These are phyloP conservation scores for Daldinia decipiens DNA, from an alignment of 495 filamentous ascomycete species.

Conservation along the genomic window DNA sequence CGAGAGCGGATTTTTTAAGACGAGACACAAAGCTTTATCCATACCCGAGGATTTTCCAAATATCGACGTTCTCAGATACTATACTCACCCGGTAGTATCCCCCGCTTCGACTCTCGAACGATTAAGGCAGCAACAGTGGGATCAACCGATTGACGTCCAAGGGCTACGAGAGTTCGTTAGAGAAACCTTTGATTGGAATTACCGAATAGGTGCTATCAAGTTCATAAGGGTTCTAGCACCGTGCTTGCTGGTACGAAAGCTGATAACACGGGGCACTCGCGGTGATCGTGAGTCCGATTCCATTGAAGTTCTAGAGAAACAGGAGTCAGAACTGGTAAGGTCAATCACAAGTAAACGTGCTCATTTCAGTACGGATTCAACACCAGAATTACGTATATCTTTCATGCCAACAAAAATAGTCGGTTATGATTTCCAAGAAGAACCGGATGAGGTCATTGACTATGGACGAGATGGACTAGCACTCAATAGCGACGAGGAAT, in stretches of 20 bases:
- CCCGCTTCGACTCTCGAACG: slow-evolving; percentile 64
- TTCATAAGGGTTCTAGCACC: slow-evolving; percentile 85
- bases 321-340: slow-evolving; percentile 63
- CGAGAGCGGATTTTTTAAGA: slow-evolving; percentile 81
- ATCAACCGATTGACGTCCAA: slow-evolving; percentile 69
- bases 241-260: slow-evolving; percentile 72
- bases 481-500: slow-evolving; percentile 64
- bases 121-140: slow-evolving; percentile 69
- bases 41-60: slow-evolving; percentile 88
- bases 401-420: slow-evolving; percentile 82
- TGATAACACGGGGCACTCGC: slow-evolving; percentile 57
- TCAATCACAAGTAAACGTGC: slow-evolving; percentile 71
- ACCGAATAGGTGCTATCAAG: slow-evolving; percentile 80
- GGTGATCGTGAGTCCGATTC: slow-evolving; percentile 44
- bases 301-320: slow-evolving; percentile 53
- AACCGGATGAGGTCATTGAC: slow-evolving; percentile 68
- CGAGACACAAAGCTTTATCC: slow-evolving; percentile 73
- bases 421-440: slow-evolving; percentile 74
- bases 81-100: slow-evolving; percentile 86
- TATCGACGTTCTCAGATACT: slow-evolving; percentile 79
- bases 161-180: slow-evolving; percentile 76
- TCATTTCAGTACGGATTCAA: slow-evolving; percentile 78
- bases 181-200: slow-evolving; percentile 87
- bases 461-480: slow-evolving; percentile 61
- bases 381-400: slow-evolving; percentile 78